Conservation (phyloP, 768 basidiomycete species). For the Myochromella boudieri region DNA sequence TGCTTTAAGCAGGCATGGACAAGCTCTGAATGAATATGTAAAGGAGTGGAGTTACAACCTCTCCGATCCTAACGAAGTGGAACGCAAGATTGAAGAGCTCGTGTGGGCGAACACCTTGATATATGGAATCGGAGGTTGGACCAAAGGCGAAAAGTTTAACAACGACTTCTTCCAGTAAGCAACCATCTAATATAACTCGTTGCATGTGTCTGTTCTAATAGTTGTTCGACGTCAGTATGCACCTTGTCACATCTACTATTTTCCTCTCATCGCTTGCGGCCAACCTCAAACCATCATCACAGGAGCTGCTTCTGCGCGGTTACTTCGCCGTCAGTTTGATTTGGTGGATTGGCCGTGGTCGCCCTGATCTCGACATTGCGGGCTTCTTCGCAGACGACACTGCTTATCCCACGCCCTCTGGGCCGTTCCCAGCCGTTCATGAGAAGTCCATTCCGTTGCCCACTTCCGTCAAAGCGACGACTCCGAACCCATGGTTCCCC, state of each 20-base stretch:
- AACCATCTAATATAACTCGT: too few species aligned
- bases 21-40: conserved; percentile 39
- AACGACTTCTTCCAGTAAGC: conserved; percentile 46
- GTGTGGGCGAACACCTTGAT: conserved; percentile 53
- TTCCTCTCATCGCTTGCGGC: conserved; percentile 55
- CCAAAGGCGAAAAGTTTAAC: conserved; percentile 39
- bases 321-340: conserved; percentile 54
- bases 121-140: conserved; percentile 57
- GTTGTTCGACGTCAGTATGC: conserved; percentile 43
- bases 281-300: conserved; percentile 38
- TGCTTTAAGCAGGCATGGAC: conserved; percentile 35
- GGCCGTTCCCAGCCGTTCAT: conserved; percentile 22
- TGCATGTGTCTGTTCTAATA: too few species aligned
- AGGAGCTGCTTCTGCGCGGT: conserved; percentile 52
- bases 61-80: conserved; percentile 33
- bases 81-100: conserved; percentile 64
- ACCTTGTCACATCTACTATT: conserved; percentile 62
- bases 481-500: conserved; percentile 37
- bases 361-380: conserved; percentile 28
- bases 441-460: conserved; percentile 16
- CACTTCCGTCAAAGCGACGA: conserved; percentile 15
- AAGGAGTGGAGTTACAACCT: conserved; percentile 43
- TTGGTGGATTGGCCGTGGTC: conserved; percentile 32
- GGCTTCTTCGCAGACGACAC: conserved; percentile 26
- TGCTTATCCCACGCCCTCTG: conserved; percentile 12